A percentile compares a stretch with the other conserved stretches of the same genome.
Evolutionary conservation across 768 basidiomycete species (phyloP).

Genomic region (Hygrophorus pudorinus): DNA sequence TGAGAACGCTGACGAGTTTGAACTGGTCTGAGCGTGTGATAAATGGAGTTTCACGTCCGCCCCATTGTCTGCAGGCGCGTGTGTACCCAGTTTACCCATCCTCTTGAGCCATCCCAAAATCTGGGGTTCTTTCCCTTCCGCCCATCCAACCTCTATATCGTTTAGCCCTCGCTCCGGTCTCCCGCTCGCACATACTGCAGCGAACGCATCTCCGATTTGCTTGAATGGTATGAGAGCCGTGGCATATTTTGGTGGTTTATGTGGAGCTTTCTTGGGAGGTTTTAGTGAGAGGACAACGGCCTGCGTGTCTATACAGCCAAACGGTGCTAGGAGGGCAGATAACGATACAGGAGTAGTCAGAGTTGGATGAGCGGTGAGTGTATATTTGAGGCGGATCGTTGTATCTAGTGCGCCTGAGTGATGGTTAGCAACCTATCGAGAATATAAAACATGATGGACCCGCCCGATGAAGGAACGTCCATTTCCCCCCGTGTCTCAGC

Average conservation of each 20-base stretch:
- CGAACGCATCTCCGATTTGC: conserved; percentile 68
- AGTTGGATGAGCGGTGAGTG: conserved; percentile 42
- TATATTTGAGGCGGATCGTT: no score
- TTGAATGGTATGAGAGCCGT: conserved; percentile 71
- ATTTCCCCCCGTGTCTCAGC: conserved; percentile 21
- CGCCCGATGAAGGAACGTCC: no score
- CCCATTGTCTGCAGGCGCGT: conserved; percentile 6
- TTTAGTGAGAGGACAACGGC: conserved; percentile 64
- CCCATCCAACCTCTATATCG: conserved; percentile 66
- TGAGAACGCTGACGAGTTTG: conserved; percentile 35
- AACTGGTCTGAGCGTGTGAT: conserved; percentile 21
- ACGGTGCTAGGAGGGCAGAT: conserved; percentile 41
- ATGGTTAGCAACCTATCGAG: conserved; percentile 32
- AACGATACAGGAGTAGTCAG: conserved; percentile 45
- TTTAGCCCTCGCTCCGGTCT: conserved; percentile 40
- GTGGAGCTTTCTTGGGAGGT: conserved; percentile 42
- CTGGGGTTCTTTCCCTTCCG: conserved; percentile 62
- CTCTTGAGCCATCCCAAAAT: conserved; percentile 66
- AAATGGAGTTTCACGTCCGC: conserved; percentile 14
- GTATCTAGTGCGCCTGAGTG: conserved; percentile 34
- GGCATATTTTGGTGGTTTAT: conserved; percentile 50
- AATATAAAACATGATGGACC: no score
- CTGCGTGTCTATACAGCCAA: conserved; percentile 52
- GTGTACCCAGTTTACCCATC: conserved; percentile 47
- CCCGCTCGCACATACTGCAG: conserved; percentile 55